These are phyloP conservation scores for Blakeslea trispora DNA, from an alignment of 371 early-diverging fungal genomes.

Conservation along the genomic window DNA sequence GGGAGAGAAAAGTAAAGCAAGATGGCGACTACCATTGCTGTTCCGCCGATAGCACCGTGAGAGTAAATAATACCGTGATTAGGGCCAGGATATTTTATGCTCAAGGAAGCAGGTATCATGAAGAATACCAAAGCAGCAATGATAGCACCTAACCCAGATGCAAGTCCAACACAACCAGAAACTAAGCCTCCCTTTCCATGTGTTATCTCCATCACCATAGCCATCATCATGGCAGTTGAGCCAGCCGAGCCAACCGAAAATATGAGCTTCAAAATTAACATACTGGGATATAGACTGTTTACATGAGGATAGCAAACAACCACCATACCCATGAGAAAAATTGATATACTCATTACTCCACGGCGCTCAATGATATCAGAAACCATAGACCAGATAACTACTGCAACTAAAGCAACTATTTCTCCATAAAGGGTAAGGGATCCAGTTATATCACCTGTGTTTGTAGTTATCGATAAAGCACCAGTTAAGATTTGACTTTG, in stretches of 20 bases:
- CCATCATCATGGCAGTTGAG: slow-evolving; percentile 70
- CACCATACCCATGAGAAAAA: slow-evolving; percentile 55
- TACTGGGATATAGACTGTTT: slow-evolving; percentile 50
- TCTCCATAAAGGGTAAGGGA: slow-evolving; percentile 65
- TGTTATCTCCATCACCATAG: slow-evolving; percentile 54
- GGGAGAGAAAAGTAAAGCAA: slow-evolving; percentile 46
- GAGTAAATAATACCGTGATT: slow-evolving; percentile 33
- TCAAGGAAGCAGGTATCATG: slow-evolving; percentile 41
- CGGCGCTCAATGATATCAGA: slow-evolving; percentile 24
- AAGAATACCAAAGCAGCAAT: slow-evolving; percentile 52
- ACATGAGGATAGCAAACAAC: slow-evolving; percentile 51
- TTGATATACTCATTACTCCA: slow-evolving; percentile 22
- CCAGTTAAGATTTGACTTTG: slow-evolving; percentile 34
- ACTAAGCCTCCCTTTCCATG: slow-evolving; percentile 52
- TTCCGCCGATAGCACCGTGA: slow-evolving; percentile 44
- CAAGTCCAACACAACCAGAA: slow-evolving; percentile 54
- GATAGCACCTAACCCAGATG: slow-evolving; percentile 55
- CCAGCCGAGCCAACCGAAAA: slow-evolving; percentile 74
- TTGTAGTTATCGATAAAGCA: slow-evolving; percentile 11
- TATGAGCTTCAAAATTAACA: slow-evolving; percentile 54
- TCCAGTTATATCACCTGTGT: slow-evolving; percentile 42
- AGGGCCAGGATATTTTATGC: slow-evolving; percentile 11
- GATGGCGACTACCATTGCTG: slow-evolving; percentile 33
- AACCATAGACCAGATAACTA: slow-evolving; percentile 37
- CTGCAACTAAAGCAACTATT: slow-evolving; percentile 44